Percentiles rank a stretch among this genome's conserved stretches.
phyloP scores from a whole-genome alignment of 2,329 filamentous ascomycete genomes.

The Pseudogymnoascus sp. region DNA sequence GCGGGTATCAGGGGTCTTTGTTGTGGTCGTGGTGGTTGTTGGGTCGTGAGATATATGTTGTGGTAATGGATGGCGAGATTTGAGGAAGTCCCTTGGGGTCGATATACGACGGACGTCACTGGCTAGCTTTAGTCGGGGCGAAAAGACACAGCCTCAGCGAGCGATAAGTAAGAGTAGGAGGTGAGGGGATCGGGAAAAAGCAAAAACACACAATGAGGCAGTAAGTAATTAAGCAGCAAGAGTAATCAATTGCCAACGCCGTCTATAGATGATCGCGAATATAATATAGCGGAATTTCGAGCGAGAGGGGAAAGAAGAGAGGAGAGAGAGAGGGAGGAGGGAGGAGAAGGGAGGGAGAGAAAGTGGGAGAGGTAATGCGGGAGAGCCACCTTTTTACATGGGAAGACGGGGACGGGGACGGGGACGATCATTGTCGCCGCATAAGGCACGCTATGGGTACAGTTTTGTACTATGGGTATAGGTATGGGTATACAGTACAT shows the following conservation, averaged over 20 bases:
- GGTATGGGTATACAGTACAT: background rate
- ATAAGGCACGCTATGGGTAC: background rate
- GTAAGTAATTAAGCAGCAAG: background rate
- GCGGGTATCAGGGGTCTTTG: background rate
- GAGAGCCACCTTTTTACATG: background rate
- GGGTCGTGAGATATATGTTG: background rate
- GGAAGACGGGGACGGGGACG: background rate
- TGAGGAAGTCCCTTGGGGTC: background rate
- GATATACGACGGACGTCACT: background rate
- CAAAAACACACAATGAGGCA: background rate
- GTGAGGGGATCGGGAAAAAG: background rate
- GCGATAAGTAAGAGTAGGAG: background rate
- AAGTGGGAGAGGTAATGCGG: background rate
- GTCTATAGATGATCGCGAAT: background rate
- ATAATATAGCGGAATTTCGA: background rate
- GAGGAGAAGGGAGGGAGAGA: background rate
- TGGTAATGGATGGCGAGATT: background rate
- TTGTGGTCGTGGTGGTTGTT: background rate
- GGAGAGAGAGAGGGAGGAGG: background rate
- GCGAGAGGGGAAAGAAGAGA: background rate
- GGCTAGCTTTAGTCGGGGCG: background rate
- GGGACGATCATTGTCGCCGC: background rate
- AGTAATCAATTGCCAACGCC: background rate
- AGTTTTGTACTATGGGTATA: background rate
- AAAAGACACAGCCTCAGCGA: background rate